Base-by-base conservation (phyloP, 2,329 filamentous ascomycete genomes). In the Arthroderma sp. region DNA sequence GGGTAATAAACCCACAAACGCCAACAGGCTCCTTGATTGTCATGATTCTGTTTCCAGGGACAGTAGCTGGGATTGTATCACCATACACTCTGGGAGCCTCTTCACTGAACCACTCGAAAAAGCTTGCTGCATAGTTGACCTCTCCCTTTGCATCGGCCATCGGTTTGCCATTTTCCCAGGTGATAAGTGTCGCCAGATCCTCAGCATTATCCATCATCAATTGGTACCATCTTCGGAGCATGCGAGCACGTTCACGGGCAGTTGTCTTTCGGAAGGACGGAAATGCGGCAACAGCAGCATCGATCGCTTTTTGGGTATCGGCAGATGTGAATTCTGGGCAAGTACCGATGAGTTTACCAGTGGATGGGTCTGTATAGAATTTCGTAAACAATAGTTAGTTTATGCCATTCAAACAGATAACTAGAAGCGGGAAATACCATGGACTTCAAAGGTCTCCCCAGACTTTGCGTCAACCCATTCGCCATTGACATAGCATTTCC, bases 391-490 rank as follows among this genome's bases (percentile, higher is more conserved):
- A 35, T 9, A 33, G 13, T 21, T 1, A 44, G 41, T 44, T 19
- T 15, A 23, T 13, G 17, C 37, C 19, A 15, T 19, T 31, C 21
- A 35, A 13, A 37, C 1, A 19, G 37, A 23, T 25, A 21, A 25
- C 11, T 1, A 21, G 41, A 25, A 4, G 13, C 11, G 15, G 21
- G 33, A 59, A 68, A 62, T 73, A 85, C 84, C 86, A 62, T 81
- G 79, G 60, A 96, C 88, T 70, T 93, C 85, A 71, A 97, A 98
- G 49, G 89, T 95, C 80, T 94, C 84, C 68, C 89, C 88, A 0
- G 89, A 95, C 67, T 83, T 82, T 64, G 91, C 88, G 65, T 81
- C 79, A 61, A 94, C 81, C 88, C 91, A 98, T 80, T 95, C 81
- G 67, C 93, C 93, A 70, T 98, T 91, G 67, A 97, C 84, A 69